Conservation (phyloP, 495 filamentous ascomycete species). For the Lepidopterella palustris region DNA sequence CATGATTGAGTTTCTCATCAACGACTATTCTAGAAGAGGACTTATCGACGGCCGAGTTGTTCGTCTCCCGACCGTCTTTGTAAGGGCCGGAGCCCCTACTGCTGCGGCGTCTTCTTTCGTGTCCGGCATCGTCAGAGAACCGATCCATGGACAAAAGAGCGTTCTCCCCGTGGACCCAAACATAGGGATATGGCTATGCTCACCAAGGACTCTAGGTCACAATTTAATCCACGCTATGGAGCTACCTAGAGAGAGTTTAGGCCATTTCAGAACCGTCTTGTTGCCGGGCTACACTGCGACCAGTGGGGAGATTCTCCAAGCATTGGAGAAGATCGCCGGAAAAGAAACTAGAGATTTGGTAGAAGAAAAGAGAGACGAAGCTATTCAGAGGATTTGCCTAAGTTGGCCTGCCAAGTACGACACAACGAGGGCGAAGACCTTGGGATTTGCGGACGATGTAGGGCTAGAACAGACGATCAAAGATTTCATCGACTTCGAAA, state of each 20-base stretch:
- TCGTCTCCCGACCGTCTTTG: constrained; percentile 26
- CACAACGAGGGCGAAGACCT: constrained; percentile 22
- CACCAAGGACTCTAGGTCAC: constrained; percentile 19
- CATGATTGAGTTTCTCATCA: constrained; percentile 28
- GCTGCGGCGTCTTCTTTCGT: constrained; percentile 27
- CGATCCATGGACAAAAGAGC: constrained; percentile 25
- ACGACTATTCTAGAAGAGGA: constrained; percentile 27
- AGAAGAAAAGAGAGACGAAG: constrained; percentile 25
- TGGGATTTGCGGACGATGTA: constrained; percentile 27
- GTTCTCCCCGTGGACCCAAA: constrained; percentile 24
- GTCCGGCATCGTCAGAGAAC: constrained; percentile 26
- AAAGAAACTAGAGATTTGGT: constrained; percentile 18
- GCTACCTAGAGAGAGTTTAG: constrained; percentile 22
- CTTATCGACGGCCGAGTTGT: constrained; percentile 27
- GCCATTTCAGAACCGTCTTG: constrained; percentile 22
- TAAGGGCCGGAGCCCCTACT: constrained; percentile 24
- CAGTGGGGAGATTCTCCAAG: constrained; percentile 23
- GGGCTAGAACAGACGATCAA: constrained; percentile 27
- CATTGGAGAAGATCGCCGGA: constrained; percentile 24
- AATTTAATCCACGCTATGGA: constrained; percentile 28
- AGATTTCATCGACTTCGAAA: constrained; percentile 22
- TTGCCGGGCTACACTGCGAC: constrained; percentile 25
- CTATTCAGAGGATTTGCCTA: constrained; percentile 22
- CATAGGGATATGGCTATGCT: constrained; percentile 35
- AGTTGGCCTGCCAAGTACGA: constrained; percentile 30